Conservation (phyloP, 1,139 yeast species). For the Wickerhamomyces sp. region DNA sequence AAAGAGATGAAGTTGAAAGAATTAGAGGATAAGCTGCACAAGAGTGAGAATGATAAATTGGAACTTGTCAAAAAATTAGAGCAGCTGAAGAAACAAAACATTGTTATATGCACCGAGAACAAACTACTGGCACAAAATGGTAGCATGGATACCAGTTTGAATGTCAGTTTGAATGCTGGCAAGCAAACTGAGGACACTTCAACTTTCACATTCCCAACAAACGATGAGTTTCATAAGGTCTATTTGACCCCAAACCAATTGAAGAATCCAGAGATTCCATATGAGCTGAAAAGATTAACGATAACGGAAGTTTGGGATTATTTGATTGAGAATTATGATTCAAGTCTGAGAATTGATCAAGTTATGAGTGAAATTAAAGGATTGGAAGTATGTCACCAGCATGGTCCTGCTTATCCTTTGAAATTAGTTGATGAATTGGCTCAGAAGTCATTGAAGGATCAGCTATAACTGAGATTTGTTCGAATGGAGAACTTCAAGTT, state of each 20-base stretch:
- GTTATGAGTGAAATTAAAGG: conserved; percentile 62
- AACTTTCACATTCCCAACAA: conserved; percentile 25
- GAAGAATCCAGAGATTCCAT: conserved; percentile 14
- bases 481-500: background rate
- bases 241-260: conserved; percentile 10
- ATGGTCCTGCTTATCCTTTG: conserved; percentile 74
- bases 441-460: background rate
- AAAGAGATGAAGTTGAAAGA: conserved; percentile 72
- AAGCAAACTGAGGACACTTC: background rate
- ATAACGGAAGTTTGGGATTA: conserved; percentile 85
- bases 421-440: conserved; percentile 37
- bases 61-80: conserved; percentile 51
- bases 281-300: conserved; percentile 45
- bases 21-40: conserved; percentile 52
- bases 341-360: conserved; percentile 49
- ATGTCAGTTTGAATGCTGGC: background rate
- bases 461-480: background rate
- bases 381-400: conserved; percentile 71
- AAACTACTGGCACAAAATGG: conserved; percentile 37
- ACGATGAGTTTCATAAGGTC: conserved; percentile 15
- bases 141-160: background rate
- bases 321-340: conserved; percentile 44
- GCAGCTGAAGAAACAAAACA: conserved; percentile 46
- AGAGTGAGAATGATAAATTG: conserved; percentile 57
- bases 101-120: conserved; percentile 55